These are phyloP conservation scores for Thelonectria discophora DNA, from an alignment of 2,329 filamentous ascomycete genomes.

Conservation along the genomic window DNA sequence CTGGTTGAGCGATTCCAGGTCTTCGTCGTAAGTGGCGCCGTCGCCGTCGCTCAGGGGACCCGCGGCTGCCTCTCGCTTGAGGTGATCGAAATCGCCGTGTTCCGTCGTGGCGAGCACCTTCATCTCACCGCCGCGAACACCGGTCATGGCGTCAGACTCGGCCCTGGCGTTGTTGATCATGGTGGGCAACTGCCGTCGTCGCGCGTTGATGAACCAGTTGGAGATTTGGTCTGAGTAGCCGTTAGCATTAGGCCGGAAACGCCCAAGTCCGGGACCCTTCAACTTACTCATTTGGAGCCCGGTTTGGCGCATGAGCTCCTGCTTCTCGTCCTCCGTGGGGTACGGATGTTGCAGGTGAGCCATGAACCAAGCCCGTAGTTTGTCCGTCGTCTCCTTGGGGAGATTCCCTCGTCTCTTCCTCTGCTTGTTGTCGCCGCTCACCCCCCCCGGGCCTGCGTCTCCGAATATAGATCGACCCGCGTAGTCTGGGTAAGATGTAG, in stretches of 20 bases:
- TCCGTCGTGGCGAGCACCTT: conserved; percentile 52
- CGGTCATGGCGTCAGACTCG: conserved; percentile 59
- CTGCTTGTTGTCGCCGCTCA: conserved; percentile 58
- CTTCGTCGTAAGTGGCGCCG: conserved; percentile 56
- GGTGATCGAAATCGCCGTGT: conserved; percentile 50
- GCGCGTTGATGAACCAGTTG: conserved; percentile 84
- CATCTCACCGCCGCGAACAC: conserved; percentile 47
- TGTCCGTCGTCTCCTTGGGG: conserved; percentile 88
- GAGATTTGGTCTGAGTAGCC: conserved; percentile 69
- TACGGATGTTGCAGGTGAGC: conserved; percentile 84
- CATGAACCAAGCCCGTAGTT: conserved; percentile 81
- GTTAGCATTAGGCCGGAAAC: conserved; percentile 23
- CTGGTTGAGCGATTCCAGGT: conserved; percentile 46
- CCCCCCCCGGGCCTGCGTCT: conserved; percentile 50
- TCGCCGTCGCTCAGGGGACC: conserved; percentile 59
- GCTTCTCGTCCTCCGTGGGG: conserved; percentile 87
- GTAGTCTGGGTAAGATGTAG: conserved; percentile 54
- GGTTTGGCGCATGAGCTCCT: conserved; percentile 79
- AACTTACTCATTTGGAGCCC: conserved; percentile 79
- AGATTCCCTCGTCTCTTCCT: conserved; percentile 81
- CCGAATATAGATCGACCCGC: conserved; percentile 47
- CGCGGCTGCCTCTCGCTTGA: conserved; percentile 48
- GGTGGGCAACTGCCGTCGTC: conserved; percentile 69
- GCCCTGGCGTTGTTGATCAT: conserved; percentile 66
- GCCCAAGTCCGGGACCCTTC: conserved; percentile 1